These are phyloP conservation scores for Candida fluviatilis DNA, from an alignment of 805 yeast genomes.

Conservation along the genomic window DNA sequence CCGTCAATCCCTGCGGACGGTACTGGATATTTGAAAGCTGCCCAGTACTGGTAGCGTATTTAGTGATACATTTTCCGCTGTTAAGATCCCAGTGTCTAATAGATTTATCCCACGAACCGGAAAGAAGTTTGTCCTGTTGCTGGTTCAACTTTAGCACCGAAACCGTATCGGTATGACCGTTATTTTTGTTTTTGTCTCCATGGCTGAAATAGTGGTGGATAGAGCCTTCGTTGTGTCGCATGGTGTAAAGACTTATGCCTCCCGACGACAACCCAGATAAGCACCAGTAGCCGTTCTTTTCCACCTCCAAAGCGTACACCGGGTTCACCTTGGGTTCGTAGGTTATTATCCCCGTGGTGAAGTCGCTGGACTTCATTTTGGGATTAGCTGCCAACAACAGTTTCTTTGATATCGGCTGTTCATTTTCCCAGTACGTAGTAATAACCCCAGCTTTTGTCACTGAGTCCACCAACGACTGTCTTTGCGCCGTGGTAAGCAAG, in stretches of 20 bases:
- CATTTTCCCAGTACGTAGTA: constrained; percentile 91
- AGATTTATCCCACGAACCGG: constrained; percentile 89
- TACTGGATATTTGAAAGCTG: constrained; percentile 76
- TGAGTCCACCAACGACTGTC: constrained; percentile 83
- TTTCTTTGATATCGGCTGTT: constrained; percentile 64
- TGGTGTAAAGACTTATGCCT: constrained; percentile 80
- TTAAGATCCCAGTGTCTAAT: constrained; percentile 83
- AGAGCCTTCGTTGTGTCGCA: constrained; percentile 77
- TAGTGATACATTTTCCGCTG: constrained; percentile 52
- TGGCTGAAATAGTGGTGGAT: constrained; percentile 67
- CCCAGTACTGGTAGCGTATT: constrained; percentile 59
- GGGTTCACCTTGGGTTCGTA: constrained; percentile 72
- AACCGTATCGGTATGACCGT: constrained; percentile 69
- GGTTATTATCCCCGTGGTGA: constrained; percentile 31
- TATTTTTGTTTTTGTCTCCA: constrained; percentile 18
- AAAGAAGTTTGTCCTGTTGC: constrained; percentile 58
- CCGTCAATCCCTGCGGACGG: constrained; percentile 55
- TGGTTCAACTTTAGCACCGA: constrained; percentile 64
- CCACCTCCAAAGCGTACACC: constrained; percentile 82
- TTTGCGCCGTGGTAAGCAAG: constrained; percentile 86
- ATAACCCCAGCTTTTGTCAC: constrained; percentile 81
- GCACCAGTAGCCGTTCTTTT: constrained; percentile 79
- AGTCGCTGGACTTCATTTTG: constrained; percentile 32
- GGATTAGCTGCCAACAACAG: constrained; percentile 31
- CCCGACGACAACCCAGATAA: constrained; percentile 79